Evolutionary conservation across 306 rosid genomes (phyloP), one percentile per base, ranked within the genome.

Genomic region (Cajanus cajan): DNA sequence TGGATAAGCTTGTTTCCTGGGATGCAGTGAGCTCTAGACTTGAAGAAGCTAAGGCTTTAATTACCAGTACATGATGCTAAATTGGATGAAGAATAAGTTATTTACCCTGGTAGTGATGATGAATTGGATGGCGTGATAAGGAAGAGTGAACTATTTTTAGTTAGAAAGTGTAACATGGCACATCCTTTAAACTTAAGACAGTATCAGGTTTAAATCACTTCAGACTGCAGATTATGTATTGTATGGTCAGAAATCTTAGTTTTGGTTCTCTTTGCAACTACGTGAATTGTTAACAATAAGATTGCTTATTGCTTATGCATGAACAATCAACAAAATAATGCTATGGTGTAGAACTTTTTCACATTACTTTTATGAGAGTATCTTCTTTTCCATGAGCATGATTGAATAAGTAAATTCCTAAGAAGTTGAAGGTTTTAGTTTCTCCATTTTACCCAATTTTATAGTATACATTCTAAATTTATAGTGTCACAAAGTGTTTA

Each of bases 1-100:
- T 84, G 82, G 89, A 90, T 57, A 89, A 90, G 73, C 96, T 93
- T 21, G 89, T 93, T 50, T 90, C 94, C 4, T 93, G 96, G 96
- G 98, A 89, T 51, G 82, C 88, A 7, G 96, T 82, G 51, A 86
- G 87, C 74, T 71, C 68, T 24, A 76, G 89, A 82, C 91, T 93
- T 25, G 94, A 89, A 74, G 73, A 72, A 34, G 96, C 94, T 4
- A 89, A 91, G 86, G 93, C 84, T 64, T 83, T 61, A 34, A 83
- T 80, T 65, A 71, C 74, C 47, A 87, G 47, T 64, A 47, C 31
- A 8, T 69, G 87, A 71, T 62, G 45, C 67, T 67, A 22, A 62
- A 13, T 21, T 13, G 14, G 78, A 85, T 73, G 68, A 79, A 1
- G 83, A 83, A 78, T 84, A 45, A 82, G 33, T 78, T 61, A 55